A percentile compares a stretch with the other conserved stretches of the same genome.
Conservation (phyloP, 495 filamentous ascomycete genomes). For the Daldinia childiae region DNA sequence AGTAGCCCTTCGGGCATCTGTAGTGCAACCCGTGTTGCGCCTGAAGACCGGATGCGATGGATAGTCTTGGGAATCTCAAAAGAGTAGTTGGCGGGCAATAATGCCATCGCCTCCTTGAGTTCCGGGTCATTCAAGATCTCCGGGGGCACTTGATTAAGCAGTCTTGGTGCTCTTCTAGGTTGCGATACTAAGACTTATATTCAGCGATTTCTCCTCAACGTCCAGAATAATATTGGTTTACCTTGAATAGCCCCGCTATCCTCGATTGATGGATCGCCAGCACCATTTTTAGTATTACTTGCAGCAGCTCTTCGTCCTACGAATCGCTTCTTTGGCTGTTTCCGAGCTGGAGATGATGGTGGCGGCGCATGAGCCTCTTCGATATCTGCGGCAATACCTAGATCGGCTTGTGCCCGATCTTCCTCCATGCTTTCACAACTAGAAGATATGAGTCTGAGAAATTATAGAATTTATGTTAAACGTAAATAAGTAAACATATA, state of each 20-base stretch:
- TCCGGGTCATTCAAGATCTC: slow-evolving; percentile 87
- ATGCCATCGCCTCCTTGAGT: slow-evolving; percentile 86
- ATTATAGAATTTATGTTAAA: neutral
- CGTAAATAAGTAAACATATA: neutral
- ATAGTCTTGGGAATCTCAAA: slow-evolving; percentile 99
- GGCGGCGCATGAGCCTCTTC: slow-evolving; percentile 55
- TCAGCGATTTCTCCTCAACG: slow-evolving; percentile 12
- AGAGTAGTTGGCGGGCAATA: slow-evolving; percentile 92
- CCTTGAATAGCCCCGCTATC: slow-evolving; percentile 72
- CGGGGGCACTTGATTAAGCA: slow-evolving; percentile 87
- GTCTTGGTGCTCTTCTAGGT: slow-evolving; percentile 73
- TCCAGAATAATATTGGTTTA: slow-evolving; percentile 41
- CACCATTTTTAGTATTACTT: slow-evolving; percentile 62
- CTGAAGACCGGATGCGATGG: slow-evolving; percentile 83
- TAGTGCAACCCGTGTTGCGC: slow-evolving; percentile 81
- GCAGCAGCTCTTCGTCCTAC: slow-evolving; percentile 68
- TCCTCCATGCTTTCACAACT: slow-evolving; percentile 57
- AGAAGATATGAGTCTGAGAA: neutral
- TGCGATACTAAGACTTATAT: slow-evolving; percentile 53
- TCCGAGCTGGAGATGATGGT: slow-evolving; percentile 44
- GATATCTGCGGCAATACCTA: slow-evolving; percentile 64
- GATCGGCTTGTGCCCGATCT: slow-evolving; percentile 59
- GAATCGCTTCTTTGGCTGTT: slow-evolving; percentile 80
- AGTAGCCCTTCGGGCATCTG: slow-evolving; percentile 97
- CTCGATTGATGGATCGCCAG: slow-evolving; percentile 64